These are phyloP conservation scores for Fusarium miscanthi DNA, from an alignment of 2,329 filamentous ascomycete genomes.

Conservation along the genomic window DNA sequence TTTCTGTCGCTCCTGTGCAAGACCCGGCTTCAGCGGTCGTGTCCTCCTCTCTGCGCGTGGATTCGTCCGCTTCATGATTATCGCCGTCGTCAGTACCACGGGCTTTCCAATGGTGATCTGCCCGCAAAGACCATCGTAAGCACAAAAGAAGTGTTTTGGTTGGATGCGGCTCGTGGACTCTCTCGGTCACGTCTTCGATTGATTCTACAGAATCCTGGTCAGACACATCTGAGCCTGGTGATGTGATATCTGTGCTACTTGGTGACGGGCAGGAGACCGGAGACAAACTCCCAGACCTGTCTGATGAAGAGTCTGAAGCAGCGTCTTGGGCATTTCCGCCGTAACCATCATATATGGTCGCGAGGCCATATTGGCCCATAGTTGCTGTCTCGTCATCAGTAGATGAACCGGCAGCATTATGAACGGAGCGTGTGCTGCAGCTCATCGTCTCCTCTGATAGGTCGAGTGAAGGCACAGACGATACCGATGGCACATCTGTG, in stretches of 20 bases:
- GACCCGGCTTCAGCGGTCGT: too few species aligned
- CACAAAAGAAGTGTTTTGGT: accelerated
- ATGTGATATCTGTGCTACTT: neutral
- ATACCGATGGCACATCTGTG: neutral
- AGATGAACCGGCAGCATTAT: neutral
- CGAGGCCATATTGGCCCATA: accelerated
- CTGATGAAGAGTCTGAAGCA: neutral
- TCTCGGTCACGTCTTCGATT: neutral
- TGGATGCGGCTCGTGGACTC: neutral
- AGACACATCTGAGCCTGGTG: neutral
- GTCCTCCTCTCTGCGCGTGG: too few species aligned
- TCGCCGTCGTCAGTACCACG: neutral
- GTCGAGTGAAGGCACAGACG: neutral
- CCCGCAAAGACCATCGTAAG: neutral
- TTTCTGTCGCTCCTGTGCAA: accelerated
- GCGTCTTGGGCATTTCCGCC: neutral
- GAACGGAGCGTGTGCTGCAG: neutral
- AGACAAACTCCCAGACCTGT: neutral
- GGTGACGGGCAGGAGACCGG: neutral
- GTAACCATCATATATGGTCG: too few species aligned
- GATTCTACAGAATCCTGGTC: neutral
- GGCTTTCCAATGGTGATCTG: too few species aligned
- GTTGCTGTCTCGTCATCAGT: neutral
- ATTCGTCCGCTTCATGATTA: neutral
- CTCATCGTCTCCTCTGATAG: neutral